Evolutionary conservation across 441 rosid species (phyloP).

Genomic region (Geranium incanum): DNA sequence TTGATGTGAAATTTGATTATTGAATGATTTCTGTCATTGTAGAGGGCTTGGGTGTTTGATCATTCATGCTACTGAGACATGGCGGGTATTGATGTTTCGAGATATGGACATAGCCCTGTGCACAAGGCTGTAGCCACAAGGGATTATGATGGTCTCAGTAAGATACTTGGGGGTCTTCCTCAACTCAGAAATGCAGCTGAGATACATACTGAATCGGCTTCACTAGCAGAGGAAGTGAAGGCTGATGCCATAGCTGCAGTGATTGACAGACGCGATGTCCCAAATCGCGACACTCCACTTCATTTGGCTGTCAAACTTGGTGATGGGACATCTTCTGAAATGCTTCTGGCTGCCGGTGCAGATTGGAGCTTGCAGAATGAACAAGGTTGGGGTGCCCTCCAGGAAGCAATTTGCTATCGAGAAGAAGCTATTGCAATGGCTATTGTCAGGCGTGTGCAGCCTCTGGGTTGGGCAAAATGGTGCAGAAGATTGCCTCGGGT

Average conservation of each 20-base stretch:
- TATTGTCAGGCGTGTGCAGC: constrained; percentile 83
- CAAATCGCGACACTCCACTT: constrained; percentile 82
- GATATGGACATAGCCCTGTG: constrained; percentile 69
- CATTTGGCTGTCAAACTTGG: constrained; percentile 86
- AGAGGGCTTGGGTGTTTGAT: constrained; percentile 19
- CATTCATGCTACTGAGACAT: constrained; percentile 30
- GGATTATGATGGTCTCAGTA: constrained; percentile 59
- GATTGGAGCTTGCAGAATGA: constrained; percentile 97
- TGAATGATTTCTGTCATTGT: constrained; percentile 22
- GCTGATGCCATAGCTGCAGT: constrained; percentile 62
- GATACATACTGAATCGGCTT: constrained; percentile 61
- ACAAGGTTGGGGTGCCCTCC: constrained; percentile 93
- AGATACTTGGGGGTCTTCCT: constrained; percentile 73
- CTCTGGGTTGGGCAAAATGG: constrained; percentile 96
- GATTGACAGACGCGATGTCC: constrained; percentile 85
- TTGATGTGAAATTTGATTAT: constrained; percentile 11
- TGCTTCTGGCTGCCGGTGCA: constrained; percentile 89
- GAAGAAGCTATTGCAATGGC: constrained; percentile 72
- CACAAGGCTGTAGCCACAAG: constrained; percentile 68
- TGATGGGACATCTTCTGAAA: constrained; percentile 67
- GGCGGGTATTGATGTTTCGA: constrained; percentile 75
- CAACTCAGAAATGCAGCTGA: constrained; percentile 57
- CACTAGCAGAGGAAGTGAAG: constrained; percentile 76
- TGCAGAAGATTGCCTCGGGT: constrained; percentile 87
- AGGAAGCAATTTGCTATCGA: constrained; percentile 82